Evolutionary conservation across 345 rosid species (phyloP), one percentile per base, ranked within the genome.

Genomic region (Triadica sebifera): DNA sequence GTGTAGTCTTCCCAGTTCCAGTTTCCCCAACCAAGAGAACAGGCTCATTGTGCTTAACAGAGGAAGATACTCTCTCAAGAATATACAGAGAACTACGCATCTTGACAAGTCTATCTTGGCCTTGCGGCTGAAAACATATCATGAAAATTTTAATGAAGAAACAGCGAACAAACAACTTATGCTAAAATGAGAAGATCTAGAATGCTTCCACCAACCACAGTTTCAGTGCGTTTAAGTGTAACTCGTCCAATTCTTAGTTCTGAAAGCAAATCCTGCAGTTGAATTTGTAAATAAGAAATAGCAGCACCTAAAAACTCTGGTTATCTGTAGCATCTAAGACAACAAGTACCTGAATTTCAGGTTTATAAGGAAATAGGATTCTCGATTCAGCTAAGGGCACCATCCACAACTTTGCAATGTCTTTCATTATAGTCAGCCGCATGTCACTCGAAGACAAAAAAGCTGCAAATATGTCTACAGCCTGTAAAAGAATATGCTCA

Each of bases 1-100:
- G 90, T 41, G 99, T 94, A 58, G 99, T 93, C 88, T 94, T 94
- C 79, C 98, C 99, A 1, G 97, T 93, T 80, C 99, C 99, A 77
- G 99, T 94, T 90, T 94, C 99, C 71, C 99, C 99, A 79, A 94
- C 98, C 83, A 94, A 84, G 73, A 94, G 94, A 82, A 94, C 93
- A 79, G 99, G 90, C 84, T 94, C 98, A 38, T 91, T 92, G 86
- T 82, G 77, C 86, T 87, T 88, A 7, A 90, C 90, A 75, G 89
- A 89, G 83, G 93, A 87, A 72, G 97, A 95, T 81, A 93, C 86
- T 82, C 83, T 90, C 87, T 93, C 99, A 61, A 94, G 94, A 58
- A 87, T 66, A 73, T 83, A 83, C 68, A 93, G 75, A 75, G 98
- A 91, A 77, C 90, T 89, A 67, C 86, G 90, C 66, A 89, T 91